A percentile compares a stretch with the other conserved stretches of the same genome.
Evolutionary conservation across 2,329 filamentous ascomycete genomes (phyloP).

Genomic region (Alternaria sp.): DNA sequence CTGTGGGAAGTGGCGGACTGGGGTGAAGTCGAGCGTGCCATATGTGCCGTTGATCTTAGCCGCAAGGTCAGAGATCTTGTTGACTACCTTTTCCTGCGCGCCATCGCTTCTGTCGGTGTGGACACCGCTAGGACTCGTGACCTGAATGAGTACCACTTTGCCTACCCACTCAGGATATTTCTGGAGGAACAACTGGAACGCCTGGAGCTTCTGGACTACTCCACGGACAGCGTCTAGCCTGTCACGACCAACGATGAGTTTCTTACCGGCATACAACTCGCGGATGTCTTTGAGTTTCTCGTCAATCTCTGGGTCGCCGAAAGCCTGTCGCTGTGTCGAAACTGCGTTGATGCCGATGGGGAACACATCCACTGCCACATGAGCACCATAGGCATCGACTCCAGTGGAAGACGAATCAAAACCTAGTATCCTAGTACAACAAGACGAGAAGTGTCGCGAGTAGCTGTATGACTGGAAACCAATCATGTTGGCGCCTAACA

Average conservation of each 20-base stretch:
- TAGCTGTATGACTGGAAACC: slow-evolving; percentile 97
- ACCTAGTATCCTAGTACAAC: slow-evolving; percentile 89
- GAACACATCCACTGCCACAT: slow-evolving; percentile 91
- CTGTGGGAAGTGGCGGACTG: slow-evolving; percentile 93
- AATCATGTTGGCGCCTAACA: slow-evolving; percentile 89
- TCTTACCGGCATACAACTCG: slow-evolving; percentile 84
- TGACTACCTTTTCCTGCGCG: slow-evolving; percentile 80
- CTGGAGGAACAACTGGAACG: slow-evolving; percentile 91
- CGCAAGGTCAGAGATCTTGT: slow-evolving; percentile 88
- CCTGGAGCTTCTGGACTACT: slow-evolving; percentile 94
- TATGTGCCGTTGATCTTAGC: slow-evolving; percentile 91
- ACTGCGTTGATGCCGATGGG: slow-evolving; percentile 93
- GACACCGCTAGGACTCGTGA: slow-evolving; percentile 85
- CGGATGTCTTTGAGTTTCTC: slow-evolving; percentile 76
- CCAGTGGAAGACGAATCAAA: slow-evolving; percentile 86
- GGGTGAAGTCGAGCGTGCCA: slow-evolving; percentile 86
- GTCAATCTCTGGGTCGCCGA: slow-evolving; percentile 72
- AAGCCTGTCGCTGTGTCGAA: slow-evolving; percentile 78
- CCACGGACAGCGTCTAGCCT: slow-evolving; percentile 92
- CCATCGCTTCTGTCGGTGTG: slow-evolving; percentile 76
- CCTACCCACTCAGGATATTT: slow-evolving; percentile 91
- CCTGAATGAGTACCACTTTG: slow-evolving; percentile 91
- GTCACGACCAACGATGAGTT: slow-evolving; percentile 93
- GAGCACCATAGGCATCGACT: slow-evolving; percentile 86
- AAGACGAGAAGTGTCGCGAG: slow-evolving; percentile 91